Evolutionary conservation across 2,329 filamentous ascomycete genomes (phyloP).

Genomic region (Paracorniculantispora psalliotae): DNA sequence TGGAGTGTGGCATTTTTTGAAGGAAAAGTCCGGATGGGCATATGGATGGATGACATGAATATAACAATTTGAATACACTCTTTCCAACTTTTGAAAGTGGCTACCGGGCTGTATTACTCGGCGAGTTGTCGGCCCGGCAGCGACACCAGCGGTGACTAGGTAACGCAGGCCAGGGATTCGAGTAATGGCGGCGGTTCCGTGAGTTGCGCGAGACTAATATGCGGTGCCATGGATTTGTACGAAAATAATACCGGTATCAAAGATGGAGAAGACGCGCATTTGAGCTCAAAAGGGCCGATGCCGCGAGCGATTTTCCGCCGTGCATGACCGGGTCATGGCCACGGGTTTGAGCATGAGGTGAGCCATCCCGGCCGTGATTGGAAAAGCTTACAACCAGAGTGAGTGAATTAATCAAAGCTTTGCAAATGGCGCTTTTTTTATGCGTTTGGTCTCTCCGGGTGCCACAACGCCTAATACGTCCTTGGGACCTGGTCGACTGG

Average conservation of each 20-base stretch:
- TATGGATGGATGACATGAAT: constrained; percentile 1
- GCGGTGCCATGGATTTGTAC: background rate
- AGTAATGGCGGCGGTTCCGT: background rate
- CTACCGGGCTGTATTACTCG: background rate
- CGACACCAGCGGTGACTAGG: background rate
- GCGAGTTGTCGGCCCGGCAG: background rate
- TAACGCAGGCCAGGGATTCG: background rate
- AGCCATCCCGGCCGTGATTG: constrained; percentile 1
- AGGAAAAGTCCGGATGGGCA: background rate
- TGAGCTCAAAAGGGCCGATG: constrained; percentile 5
- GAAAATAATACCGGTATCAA: background rate
- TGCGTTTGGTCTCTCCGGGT: background rate
- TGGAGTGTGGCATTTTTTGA: constrained; percentile 2
- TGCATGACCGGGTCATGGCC: background rate
- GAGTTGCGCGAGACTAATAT: constrained; percentile 1
- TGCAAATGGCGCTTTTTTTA: background rate
- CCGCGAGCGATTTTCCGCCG: constrained; percentile 5
- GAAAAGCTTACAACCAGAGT: background rate
- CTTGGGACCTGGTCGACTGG: background rate
- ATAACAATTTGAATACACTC: background rate
- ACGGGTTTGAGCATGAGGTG: background rate
- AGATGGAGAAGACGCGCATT: background rate
- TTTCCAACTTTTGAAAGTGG: no score
- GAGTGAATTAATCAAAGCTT: background rate
- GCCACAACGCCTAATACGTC: no score